These are phyloP conservation scores for Eruca vesicaria DNA, from an alignment of 441 rosid species.

Conservation along the genomic window DNA sequence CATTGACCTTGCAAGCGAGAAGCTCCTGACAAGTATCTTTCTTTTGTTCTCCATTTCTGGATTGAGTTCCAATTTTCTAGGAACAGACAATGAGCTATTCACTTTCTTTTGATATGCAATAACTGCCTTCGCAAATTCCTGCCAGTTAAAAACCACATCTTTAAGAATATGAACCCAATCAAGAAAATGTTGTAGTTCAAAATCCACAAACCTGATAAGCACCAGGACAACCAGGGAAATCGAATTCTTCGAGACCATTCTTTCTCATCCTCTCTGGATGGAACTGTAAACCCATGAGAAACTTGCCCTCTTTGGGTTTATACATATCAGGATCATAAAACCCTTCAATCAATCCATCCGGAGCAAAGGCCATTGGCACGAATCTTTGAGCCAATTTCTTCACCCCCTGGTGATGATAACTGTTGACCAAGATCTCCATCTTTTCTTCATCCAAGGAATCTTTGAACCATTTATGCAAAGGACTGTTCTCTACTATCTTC, in stretches of 20 bases:
- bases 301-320: constrained; percentile 73
- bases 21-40: constrained; percentile 52
- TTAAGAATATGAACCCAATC: background rate
- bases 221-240: constrained; percentile 72
- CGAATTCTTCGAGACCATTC: constrained; percentile 52
- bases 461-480: constrained; percentile 63
- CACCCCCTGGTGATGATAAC: constrained; percentile 92
- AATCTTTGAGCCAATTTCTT: constrained; percentile 67
- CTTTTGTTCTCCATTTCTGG: constrained; percentile 60
- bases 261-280: constrained; percentile 82
- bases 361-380: constrained; percentile 75
- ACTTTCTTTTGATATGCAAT: constrained; percentile 68
- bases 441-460: constrained; percentile 53
- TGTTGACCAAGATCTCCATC: constrained; percentile 72
- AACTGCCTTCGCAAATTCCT: constrained; percentile 87
- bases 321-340: constrained; percentile 79
- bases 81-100: constrained; percentile 37
- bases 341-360: constrained; percentile 80
- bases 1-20: constrained; percentile 64
- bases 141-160: constrained; percentile 2
- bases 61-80: constrained; percentile 41
- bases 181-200: background rate
- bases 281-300: constrained; percentile 80
- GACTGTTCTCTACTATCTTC: constrained; percentile 52
- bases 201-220: constrained; percentile 63